Base-by-base conservation (phyloP, 345 rosid genomes). In the Eucalyptus tenuipes region DNA sequence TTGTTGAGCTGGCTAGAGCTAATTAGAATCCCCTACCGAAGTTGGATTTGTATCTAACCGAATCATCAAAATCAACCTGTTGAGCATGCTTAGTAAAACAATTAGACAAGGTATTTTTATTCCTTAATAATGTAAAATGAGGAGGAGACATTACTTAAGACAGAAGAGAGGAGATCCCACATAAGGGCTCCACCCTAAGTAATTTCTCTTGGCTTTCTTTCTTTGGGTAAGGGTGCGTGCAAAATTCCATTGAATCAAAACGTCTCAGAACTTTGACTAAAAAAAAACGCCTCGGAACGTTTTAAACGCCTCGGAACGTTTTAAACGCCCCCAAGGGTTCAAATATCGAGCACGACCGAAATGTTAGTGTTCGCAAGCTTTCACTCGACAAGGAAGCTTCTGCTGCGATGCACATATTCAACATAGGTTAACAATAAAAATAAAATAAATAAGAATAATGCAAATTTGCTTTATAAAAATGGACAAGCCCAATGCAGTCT, bases 281-380 rank as follows among this genome's bases (percentile, higher is more conserved):
- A 50, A 14, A 12, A 12, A 50, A n/a, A 15, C 79, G 37, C 17
- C 4, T 0, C 6, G 0, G 20, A 17, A 33, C 42, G 80, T 68
- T 8, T 0, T 17, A 68, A 64, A 15, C 79, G 37, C 17, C 4
- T 0, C 6, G 0, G 20, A 17, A 33, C 42, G 80, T 68, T 8
- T 0, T 17, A 68, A 33, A 33, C 80, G 4, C 24, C 44, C 44
- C 25, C 31, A 9, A 18, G 0, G 81, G 0, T 68, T 68, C 44
- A 68, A 33, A 33, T 2, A 17, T 18, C 13, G 24, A 68, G 25
- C 20, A 33, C 44, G 44, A 17, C 0, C 6, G 24, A 68, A 31
- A 68, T 8, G 42, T 33, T 31, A n/a, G 33, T 17, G 0, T 33
- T 0, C 42, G 42, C 24, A 31, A 31, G 42, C 42, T 68, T 68